Evolutionary conservation across 2,329 filamentous ascomycete genomes (phyloP).

Genomic region (Colletotrichum sp.): DNA sequence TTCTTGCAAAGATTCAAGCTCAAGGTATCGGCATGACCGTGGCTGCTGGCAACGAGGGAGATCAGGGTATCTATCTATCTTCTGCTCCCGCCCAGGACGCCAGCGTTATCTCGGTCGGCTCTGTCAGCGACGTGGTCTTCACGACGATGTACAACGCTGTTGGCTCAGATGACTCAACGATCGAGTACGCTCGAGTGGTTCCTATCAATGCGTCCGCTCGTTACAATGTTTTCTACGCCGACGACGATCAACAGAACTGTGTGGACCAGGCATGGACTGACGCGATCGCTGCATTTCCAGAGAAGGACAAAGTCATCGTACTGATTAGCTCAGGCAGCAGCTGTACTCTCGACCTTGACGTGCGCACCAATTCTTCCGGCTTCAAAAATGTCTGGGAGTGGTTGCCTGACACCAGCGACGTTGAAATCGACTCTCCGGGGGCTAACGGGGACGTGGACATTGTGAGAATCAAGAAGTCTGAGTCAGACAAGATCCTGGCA

Average conservation of each 20-base stretch:
- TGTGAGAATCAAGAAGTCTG: not conserved
- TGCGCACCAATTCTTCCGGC: not conserved
- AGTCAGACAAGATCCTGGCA: conserved; percentile 1
- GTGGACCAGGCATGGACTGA: conserved; percentile 3
- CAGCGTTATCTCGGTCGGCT: conserved; percentile 1
- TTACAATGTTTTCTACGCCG: conserved; percentile 7
- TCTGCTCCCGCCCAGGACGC: conserved; percentile 1
- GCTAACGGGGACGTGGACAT: not conserved
- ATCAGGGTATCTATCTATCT: conserved; percentile 1
- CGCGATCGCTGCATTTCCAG: not conserved
- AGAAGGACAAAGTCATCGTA: not conserved
- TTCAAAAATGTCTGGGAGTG: conserved; percentile 10
- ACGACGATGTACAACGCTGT: conserved; percentile 7
- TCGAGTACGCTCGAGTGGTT: conserved; percentile 8
- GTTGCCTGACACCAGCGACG: not conserved
- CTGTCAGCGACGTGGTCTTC: conserved; percentile 5
- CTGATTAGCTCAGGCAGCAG: not conserved
- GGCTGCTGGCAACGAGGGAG: conserved; percentile 6
- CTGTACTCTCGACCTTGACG: not conserved
- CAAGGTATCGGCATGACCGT: conserved; percentile 11
- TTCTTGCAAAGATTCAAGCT: conserved; percentile 7
- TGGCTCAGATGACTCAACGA: conserved; percentile 2
- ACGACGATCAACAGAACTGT: conserved; percentile 3
- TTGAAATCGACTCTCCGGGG: not conserved
- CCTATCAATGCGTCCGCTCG: not conserved